phyloP scores from a whole-genome alignment of 768 basidiomycete genomes.

The Xanthoconium purpureum region DNA sequence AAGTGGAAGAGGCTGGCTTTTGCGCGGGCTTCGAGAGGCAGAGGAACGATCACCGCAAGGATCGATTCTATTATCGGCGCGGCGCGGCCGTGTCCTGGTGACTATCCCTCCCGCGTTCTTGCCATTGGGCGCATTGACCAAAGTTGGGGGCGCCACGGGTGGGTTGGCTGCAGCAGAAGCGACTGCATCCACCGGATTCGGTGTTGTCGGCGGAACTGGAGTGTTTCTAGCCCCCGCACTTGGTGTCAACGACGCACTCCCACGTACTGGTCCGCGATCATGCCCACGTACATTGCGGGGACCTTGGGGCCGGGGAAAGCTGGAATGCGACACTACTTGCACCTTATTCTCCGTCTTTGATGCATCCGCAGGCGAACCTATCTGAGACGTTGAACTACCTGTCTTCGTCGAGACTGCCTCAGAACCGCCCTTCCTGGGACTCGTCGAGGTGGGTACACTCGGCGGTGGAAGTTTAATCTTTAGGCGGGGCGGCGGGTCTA shows the following conservation, averaged over 20 bases:
- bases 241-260: background rate
- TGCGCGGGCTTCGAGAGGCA: background rate
- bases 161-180: background rate
- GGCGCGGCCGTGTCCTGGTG: background rate
- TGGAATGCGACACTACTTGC: background rate
- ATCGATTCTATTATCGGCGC: background rate
- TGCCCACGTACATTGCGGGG: background rate
- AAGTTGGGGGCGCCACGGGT: background rate
- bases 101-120: background rate
- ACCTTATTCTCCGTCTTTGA: background rate
- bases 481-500: background rate
- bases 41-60: background rate
- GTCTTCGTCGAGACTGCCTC: background rate
- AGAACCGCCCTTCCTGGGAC: background rate
- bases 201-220: background rate
- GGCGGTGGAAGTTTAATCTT: constrained; percentile 1
- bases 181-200: background rate
- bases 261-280: background rate
- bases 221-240: background rate
- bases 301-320: background rate
- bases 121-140: background rate
- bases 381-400: background rate
- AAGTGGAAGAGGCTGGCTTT: too few relatives aligned
- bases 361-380: background rate
- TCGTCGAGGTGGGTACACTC: background rate